These are phyloP conservation scores for Exophiala bonariae DNA, from an alignment of 2,329 filamentous ascomycete species.

Conservation along the genomic window DNA sequence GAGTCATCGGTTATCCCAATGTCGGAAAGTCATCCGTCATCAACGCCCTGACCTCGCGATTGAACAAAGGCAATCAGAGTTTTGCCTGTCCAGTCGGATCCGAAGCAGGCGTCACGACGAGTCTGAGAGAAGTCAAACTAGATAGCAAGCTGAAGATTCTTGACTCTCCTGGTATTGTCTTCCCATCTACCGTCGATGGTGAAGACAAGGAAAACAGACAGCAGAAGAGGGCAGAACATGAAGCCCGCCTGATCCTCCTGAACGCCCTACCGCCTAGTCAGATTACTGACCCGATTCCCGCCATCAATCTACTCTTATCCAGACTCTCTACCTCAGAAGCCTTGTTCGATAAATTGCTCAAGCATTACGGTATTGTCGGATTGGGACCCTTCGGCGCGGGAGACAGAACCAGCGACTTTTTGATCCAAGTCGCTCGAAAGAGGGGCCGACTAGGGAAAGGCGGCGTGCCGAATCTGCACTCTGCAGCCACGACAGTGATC, in stretches of 20 bases:
- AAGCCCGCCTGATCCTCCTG: slow-evolving; percentile 79
- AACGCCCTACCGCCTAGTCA: slow-evolving; percentile 93
- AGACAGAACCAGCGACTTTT: slow-evolving; percentile 83
- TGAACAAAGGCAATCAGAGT: slow-evolving; percentile 61
- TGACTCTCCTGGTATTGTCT: slow-evolving; percentile 92
- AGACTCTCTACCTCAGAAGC: slow-evolving; percentile 72
- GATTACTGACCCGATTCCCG: slow-evolving; percentile 87
- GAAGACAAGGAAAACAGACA: slow-evolving; percentile 44
- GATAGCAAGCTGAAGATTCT: slow-evolving; percentile 92
- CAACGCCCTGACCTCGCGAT: slow-evolving; percentile 80
- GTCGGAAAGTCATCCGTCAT: slow-evolving; percentile 96
- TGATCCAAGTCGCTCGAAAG: slow-evolving; percentile 93
- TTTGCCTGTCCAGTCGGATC: slow-evolving; percentile 82
- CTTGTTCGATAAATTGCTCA: slow-evolving; percentile 75
- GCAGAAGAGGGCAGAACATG: slow-evolving; percentile 69
- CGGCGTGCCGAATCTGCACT: slow-evolving; percentile 82
- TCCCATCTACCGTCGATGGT: slow-evolving; percentile 64
- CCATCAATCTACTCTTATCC: slow-evolving; percentile 79
- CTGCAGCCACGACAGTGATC: slow-evolving; percentile 88
- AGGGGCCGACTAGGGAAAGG: slow-evolving; percentile 84
- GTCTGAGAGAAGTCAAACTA: slow-evolving; percentile 84
- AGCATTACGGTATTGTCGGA: slow-evolving; percentile 80
- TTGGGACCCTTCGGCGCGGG: slow-evolving; percentile 66
- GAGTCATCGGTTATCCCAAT: slow-evolving; percentile 93
- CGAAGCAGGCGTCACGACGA: slow-evolving; percentile 89